A percentile compares a stretch with the other conserved stretches of the same genome.
Conservation (phyloP, 768 basidiomycete genomes). For the Naganishia onofrii region DNA sequence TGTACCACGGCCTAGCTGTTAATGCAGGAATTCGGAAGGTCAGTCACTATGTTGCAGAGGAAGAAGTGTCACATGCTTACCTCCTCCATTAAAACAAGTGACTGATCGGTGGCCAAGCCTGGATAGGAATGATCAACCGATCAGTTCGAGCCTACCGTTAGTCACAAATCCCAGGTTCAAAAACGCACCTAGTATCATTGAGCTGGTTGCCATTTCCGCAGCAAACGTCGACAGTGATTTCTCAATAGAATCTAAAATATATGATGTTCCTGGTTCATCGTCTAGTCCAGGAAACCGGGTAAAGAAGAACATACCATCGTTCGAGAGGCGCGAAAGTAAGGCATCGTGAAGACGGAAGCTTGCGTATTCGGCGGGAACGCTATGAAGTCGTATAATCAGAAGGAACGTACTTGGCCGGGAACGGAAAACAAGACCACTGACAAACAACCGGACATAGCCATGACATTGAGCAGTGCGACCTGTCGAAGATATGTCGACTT, state of each 20-base stretch:
- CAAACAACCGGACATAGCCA: constrained; percentile 88
- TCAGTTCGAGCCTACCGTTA: background rate
- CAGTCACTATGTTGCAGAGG: background rate
- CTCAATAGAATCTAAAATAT: constrained; percentile 72
- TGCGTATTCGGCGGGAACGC: constrained; percentile 87
- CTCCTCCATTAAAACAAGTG: constrained; percentile 84
- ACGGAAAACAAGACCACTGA: constrained; percentile 33
- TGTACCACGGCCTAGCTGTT: constrained; percentile 71
- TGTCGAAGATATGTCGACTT: constrained; percentile 93
- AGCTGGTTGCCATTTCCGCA: constrained; percentile 85
- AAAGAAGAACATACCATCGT: constrained; percentile 59
- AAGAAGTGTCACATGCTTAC: constrained; percentile 22
- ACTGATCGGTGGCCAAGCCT: constrained; percentile 64
- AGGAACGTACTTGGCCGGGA: background rate
- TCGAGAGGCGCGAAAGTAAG: constrained; percentile 80
- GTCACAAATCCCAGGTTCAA: background rate
- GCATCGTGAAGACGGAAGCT: constrained; percentile 85
- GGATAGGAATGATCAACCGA: background rate
- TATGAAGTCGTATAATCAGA: constrained; percentile 22
- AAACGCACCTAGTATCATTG: constrained; percentile 76
- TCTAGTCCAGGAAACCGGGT: background rate
- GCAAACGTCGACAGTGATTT: constrained; percentile 90
- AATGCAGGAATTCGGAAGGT: background rate
- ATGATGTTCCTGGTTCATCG: background rate
- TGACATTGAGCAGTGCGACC: constrained; percentile 73